Evolutionary conservation across 495 filamentous ascomycete species (phyloP).

Genomic region (Cryomyces minteri): DNA sequence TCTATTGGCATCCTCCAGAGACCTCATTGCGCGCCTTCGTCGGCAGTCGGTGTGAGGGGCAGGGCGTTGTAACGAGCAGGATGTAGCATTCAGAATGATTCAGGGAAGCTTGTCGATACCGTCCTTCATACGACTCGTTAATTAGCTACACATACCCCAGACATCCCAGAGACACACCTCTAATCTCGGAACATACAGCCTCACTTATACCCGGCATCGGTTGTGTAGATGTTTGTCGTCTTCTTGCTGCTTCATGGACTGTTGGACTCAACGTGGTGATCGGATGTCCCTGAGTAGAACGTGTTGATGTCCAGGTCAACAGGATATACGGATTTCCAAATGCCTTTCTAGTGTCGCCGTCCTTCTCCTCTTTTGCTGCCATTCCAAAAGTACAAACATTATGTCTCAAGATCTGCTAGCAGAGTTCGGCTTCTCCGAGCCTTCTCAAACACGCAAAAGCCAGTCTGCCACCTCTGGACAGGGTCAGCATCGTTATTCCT

Average conservation of each 20-base stretch:
- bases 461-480: background rate
- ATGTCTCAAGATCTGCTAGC: slow-evolving; percentile 68
- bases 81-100: too few relatives aligned
- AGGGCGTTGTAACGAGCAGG: too few relatives aligned
- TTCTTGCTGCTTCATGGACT: background rate
- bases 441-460: slow-evolving; percentile 4
- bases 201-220: background rate
- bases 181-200: background rate
- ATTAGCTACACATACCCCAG: background rate
- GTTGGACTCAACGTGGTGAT: too few relatives aligned
- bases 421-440: slow-evolving; percentile 32
- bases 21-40: too few relatives aligned
- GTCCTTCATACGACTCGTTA: background rate
- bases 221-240: background rate
- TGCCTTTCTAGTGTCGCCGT: background rate
- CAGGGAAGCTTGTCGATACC: too few relatives aligned
- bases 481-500: background rate
- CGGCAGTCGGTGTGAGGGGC: too few relatives aligned
- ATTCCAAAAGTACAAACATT: slow-evolving; percentile 1
- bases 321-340: background rate
- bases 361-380: too few relatives aligned
- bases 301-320: background rate
- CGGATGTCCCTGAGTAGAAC: background rate
- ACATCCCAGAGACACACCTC: background rate
- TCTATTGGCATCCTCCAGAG: too few relatives aligned